A percentile compares a stretch with the other conserved stretches of the same genome.
Conservation (phyloP, 176 grass and related monocot species). For the Carex scoparia region DNA sequence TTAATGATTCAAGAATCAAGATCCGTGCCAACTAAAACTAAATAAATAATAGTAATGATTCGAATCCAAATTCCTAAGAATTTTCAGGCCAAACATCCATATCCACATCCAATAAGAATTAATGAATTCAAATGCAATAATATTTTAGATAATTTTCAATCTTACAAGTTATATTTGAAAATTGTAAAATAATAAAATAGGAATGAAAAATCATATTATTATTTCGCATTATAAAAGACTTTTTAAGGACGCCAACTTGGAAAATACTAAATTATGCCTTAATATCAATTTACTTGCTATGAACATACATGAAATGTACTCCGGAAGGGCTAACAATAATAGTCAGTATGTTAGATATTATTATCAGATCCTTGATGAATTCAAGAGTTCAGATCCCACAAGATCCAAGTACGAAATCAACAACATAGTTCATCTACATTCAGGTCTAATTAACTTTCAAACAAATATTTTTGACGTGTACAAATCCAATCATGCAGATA, state of each 20-base stretch:
- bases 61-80: neutral
- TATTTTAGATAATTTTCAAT: too few species aligned
- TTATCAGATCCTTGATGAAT: neutral
- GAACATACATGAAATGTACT: neutral
- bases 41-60: neutral
- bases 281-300: neutral
- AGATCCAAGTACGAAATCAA: neutral
- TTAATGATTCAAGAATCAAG: neutral
- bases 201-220: too few species aligned
- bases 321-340: neutral
- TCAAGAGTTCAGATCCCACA: neutral
- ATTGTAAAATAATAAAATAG: too few species aligned
- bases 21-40: neutral
- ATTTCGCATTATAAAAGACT: too few species aligned
- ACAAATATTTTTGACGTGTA: neutral
- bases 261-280: too few species aligned
- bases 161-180: too few species aligned
- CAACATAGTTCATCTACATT: neutral
- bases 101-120: too few species aligned
- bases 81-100: too few species aligned
- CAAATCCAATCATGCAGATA: neutral
- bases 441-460: neutral
- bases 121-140: too few species aligned
- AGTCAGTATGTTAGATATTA: neutral
- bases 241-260: too few species aligned